phyloP scores from a whole-genome alignment of 2,329 filamentous ascomycete genomes.

The Neonectria faginata region DNA sequence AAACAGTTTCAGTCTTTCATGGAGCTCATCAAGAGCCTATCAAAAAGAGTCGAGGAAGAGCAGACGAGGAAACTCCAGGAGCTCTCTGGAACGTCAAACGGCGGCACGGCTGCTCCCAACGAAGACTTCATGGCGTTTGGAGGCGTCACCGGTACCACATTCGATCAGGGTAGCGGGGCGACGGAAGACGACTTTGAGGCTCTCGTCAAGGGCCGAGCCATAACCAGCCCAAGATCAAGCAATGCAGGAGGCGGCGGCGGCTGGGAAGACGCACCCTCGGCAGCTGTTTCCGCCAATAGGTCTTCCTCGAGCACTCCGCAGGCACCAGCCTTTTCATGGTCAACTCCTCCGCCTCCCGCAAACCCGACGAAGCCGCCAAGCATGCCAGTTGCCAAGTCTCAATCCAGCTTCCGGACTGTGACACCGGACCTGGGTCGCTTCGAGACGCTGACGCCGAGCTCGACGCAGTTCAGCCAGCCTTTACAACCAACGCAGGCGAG shows the following conservation, averaged over 20 bases:
- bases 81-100: constrained; percentile 71
- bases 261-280: constrained; percentile 61
- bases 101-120: constrained; percentile 60
- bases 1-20: constrained; percentile 92
- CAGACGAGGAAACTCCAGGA: constrained; percentile 91
- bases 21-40: constrained; percentile 85
- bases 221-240: constrained; percentile 51
- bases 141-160: constrained; percentile 70
- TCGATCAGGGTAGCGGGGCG: constrained; percentile 64
- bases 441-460: constrained; percentile 66
- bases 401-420: constrained; percentile 64
- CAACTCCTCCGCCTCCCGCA: constrained; percentile 64
- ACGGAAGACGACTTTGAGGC: constrained; percentile 84
- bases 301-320: constrained; percentile 54
- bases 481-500: constrained; percentile 59
- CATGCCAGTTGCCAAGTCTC: constrained; percentile 52
- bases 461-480: constrained; percentile 73
- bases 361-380: constrained; percentile 46
- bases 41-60: constrained; percentile 85
- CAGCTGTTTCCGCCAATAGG: constrained; percentile 51
- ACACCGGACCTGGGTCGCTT: constrained; percentile 70
- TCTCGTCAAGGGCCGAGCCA: constrained; percentile 79
- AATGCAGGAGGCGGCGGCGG: constrained; percentile 54
- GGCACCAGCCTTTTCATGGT: constrained; percentile 72
- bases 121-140: constrained; percentile 80